phyloP scores from a whole-genome alignment of 306 rosid species.

The Vigna radiata region DNA sequence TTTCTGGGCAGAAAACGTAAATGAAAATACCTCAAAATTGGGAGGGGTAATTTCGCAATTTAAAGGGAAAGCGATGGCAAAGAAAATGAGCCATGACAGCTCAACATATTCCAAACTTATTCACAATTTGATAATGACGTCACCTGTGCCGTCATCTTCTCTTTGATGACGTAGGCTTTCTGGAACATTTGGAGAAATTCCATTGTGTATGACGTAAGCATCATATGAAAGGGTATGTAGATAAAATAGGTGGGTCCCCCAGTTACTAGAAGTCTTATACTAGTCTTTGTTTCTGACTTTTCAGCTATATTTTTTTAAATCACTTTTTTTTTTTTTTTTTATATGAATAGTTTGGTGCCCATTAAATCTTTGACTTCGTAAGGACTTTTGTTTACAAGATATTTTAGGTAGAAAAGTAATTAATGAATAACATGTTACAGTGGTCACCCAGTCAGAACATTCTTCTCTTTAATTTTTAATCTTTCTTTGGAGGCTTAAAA shows the following conservation, averaged over 20 bases:
- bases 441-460: neutral
- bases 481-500: neutral
- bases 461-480: neutral
- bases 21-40: neutral
- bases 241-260: constrained; percentile 21
- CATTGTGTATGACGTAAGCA: neutral
- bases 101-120: neutral
- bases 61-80: constrained; percentile 27
- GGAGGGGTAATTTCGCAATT: constrained; percentile 37
- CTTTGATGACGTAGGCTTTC: constrained; percentile 40
- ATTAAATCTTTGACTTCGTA: neutral
- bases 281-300: constrained; percentile 30
- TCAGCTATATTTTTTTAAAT: neutral
- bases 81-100: neutral
- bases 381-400: neutral
- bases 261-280: constrained; percentile 29
- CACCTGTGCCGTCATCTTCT: constrained; percentile 25
- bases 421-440: neutral
- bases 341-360: neutral
- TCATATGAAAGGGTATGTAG: neutral
- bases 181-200: neutral
- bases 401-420: neutral
- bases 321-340: neutral
- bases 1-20: neutral
- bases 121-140: constrained; percentile 23